Percentiles rank a stretch among this genome's conserved stretches.
Conservation (phyloP, 768 basidiomycete species). For the Leccinum truebloodii region DNA sequence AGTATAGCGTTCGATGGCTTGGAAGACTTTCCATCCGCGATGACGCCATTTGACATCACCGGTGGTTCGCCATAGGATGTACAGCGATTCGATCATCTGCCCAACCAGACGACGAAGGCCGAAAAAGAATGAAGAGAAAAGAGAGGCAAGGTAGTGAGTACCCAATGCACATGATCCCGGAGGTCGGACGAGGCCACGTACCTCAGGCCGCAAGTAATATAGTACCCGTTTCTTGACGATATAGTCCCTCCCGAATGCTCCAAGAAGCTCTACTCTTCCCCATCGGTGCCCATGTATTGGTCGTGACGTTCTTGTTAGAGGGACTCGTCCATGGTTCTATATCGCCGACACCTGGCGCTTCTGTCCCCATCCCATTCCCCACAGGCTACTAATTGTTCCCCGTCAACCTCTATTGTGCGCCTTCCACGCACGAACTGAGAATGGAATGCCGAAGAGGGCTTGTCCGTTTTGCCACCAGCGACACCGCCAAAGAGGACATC, state of each 20-base stretch:
- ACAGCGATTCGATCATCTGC: constrained; percentile 69
- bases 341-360: too few relatives aligned
- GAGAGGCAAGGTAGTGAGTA: too few relatives aligned
- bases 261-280: too few relatives aligned
- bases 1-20: constrained; percentile 60
- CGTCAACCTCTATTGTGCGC: too few relatives aligned
- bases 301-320: too few relatives aligned
- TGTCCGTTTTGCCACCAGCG: constrained; percentile 30
- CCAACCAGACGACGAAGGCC: not conserved
- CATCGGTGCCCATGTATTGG: too few relatives aligned
- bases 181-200: constrained; percentile 28
- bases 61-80: constrained; percentile 71
- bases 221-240: too few relatives aligned
- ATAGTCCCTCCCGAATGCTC: too few relatives aligned
- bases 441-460: constrained; percentile 57
- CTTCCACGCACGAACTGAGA: constrained; percentile 73
- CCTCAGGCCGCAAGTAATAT: constrained; percentile 74
- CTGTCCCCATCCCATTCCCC: too few relatives aligned
- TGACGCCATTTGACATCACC: constrained; percentile 68
- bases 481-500: constrained; percentile 56
- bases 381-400: too few relatives aligned
- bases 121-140: not conserved
- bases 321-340: too few relatives aligned
- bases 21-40: constrained; percentile 68
- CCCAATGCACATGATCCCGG: too few relatives aligned